Conservation (phyloP, 805 yeast genomes). For the Spathaspora sp. region DNA sequence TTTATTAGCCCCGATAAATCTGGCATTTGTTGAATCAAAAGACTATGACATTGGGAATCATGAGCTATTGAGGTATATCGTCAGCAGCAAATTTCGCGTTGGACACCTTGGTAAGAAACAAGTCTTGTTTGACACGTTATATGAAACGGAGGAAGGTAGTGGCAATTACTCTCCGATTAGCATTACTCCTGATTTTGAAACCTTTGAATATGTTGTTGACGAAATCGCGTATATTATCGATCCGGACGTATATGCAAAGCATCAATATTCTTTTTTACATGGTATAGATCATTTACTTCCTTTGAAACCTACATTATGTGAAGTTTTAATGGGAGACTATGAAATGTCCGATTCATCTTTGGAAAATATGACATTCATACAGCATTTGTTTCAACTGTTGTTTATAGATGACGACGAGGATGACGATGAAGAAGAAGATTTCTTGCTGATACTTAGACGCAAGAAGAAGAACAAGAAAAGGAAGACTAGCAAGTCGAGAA, state of each 20-base stretch:
- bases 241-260: constrained; percentile 53
- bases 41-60: constrained; percentile 7
- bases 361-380: constrained; percentile 20
- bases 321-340: constrained; percentile 22
- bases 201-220: constrained; percentile 33
- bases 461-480: not conserved
- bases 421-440: not conserved
- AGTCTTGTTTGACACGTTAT: constrained; percentile 29
- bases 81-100: constrained; percentile 29
- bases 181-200: constrained; percentile 22
- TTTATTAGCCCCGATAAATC: constrained; percentile 75
- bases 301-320: constrained; percentile 30
- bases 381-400: constrained; percentile 25
- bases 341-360: constrained; percentile 1
- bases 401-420: constrained; percentile 10
- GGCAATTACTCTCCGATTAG: constrained; percentile 17
- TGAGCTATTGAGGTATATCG: constrained; percentile 26
- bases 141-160: constrained; percentile 9
- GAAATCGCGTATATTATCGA: constrained; percentile 51
- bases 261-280: constrained; percentile 64
- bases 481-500: not conserved
- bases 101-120: constrained; percentile 22
- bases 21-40: constrained; percentile 51
- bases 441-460: constrained; percentile 1
- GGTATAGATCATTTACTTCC: constrained; percentile 51